Percentiles rank a stretch among this genome's conserved stretches.
Conservation (phyloP, 331 rosid species). For the Phaseolus coccineus region DNA sequence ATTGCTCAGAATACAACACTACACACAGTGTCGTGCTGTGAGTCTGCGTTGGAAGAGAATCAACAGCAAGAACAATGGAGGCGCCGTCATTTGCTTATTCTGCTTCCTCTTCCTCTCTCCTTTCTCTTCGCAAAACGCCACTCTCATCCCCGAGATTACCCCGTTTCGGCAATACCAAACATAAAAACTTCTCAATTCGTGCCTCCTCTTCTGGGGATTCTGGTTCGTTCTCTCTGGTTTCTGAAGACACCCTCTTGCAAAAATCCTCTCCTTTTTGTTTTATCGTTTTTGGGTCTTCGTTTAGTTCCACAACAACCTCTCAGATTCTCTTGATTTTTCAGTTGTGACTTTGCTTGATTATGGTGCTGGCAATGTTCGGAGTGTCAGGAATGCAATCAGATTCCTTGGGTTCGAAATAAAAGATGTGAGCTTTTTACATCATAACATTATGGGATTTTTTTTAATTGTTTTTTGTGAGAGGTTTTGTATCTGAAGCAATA, state of each 20-base stretch:
- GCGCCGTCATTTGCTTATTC: constrained; percentile 63
- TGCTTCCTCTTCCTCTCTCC: constrained; percentile 57
- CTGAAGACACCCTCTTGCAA: constrained; percentile 1
- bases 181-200: constrained; percentile 62
- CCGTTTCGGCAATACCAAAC: constrained; percentile 41
- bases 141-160: not conserved
- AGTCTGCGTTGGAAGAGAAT: not conserved
- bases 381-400: constrained; percentile 88
- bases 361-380: constrained; percentile 96
- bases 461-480: not conserved
- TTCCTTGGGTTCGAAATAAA: constrained; percentile 83
- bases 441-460: not conserved
- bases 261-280: not conserved
- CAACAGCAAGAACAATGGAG: constrained; percentile 60
- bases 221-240: constrained; percentile 54
- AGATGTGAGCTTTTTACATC: constrained; percentile 64
- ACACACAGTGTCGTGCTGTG: not conserved
- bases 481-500: constrained; percentile 29
- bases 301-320: not conserved
- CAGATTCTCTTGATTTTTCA: constrained; percentile 18
- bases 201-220: constrained; percentile 70
- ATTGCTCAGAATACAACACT: not conserved
- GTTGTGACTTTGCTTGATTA: constrained; percentile 93
- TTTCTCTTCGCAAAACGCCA: constrained; percentile 49
- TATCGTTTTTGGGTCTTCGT: not conserved